Evolutionary conservation across 2,329 filamentous ascomycete species (phyloP).

Genomic region (Pseudocercospora vitis): DNA sequence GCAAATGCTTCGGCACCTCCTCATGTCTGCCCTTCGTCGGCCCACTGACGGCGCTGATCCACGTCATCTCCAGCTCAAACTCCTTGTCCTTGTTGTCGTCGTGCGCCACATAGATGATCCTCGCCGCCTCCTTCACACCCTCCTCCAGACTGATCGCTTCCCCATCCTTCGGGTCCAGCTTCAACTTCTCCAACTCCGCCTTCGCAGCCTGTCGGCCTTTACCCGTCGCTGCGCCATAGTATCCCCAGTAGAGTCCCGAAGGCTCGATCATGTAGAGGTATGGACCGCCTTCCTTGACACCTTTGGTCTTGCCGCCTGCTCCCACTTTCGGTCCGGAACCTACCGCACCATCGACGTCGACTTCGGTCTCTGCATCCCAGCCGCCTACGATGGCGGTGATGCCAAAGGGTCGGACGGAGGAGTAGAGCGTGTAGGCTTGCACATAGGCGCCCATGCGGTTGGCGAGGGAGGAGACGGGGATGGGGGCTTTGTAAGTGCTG

Average conservation of each 20-base stretch:
- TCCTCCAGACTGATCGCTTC: conserved; percentile 76
- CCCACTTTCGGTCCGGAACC: conserved; percentile 76
- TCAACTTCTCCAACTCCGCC: conserved; percentile 96
- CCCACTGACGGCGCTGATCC: conserved; percentile 82
- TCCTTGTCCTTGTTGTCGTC: conserved; percentile 99
- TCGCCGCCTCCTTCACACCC: conserved; percentile 91
- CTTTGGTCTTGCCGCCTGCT: conserved; percentile 75
- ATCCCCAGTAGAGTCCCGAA: conserved; percentile 96
- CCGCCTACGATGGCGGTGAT: conserved; percentile 93
- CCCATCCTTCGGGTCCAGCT: conserved; percentile 63
- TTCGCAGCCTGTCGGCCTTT: conserved; percentile 97
- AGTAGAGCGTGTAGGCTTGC: conserved; percentile 96
- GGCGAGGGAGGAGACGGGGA: conserved; percentile 82
- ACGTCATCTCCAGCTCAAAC: conserved; percentile 98
- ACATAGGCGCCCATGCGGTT: conserved; percentile 93
- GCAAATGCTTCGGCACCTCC: conserved; percentile 86
- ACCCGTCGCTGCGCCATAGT: conserved; percentile 95
- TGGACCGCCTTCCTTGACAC: conserved; percentile 80
- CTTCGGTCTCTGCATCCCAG: conserved; percentile 84
- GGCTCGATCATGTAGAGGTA: conserved; percentile 99
- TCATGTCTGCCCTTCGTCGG: conserved; percentile 91
- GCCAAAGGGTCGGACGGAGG: conserved; percentile 92
- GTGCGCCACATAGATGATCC: conserved; percentile 96
- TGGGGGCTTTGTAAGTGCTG: conserved; percentile 89
- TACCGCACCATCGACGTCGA: conserved; percentile 86